These are phyloP conservation scores for Coelastrella sp. DNA, from an alignment of 139 green algal genomes.

Conservation along the genomic window DNA sequence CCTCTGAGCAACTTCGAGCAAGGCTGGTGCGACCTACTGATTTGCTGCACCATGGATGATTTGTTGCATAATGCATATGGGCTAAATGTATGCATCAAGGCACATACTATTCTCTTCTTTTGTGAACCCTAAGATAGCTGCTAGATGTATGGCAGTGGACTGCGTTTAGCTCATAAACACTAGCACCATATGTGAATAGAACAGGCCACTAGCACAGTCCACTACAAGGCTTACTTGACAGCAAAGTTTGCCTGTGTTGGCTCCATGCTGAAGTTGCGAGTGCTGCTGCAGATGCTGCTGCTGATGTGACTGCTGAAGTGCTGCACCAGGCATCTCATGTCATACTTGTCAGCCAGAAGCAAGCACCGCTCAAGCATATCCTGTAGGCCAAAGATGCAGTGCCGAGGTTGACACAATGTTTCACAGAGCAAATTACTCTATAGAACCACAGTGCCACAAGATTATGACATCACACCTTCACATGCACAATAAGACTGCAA, in stretches of 20 bases:
- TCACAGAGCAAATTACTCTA: too few relatives aligned
- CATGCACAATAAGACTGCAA: too few relatives aligned
- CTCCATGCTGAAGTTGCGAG: background rate
- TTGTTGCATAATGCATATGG: too few relatives aligned
- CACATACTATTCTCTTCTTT: too few relatives aligned
- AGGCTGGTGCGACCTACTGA: background rate
- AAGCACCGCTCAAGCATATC: conserved; percentile 15
- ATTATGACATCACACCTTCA: too few relatives aligned
- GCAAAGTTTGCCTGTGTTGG: conserved; percentile 24
- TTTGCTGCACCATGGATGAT: background rate
- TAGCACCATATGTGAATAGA: background rate
- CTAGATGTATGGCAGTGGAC: too few relatives aligned
- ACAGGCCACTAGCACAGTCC: background rate
- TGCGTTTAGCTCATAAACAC: background rate
- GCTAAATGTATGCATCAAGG: too few relatives aligned
- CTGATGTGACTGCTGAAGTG: background rate
- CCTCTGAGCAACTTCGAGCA: background rate
- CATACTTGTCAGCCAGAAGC: conserved; percentile 36
- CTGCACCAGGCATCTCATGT: conserved; percentile 37
- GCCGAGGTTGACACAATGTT: too few relatives aligned
- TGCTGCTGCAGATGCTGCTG: conserved; percentile 4
- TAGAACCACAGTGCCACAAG: too few relatives aligned
- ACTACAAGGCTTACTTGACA: background rate
- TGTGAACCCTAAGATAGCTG: too few relatives aligned
- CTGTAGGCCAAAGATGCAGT: too few relatives aligned